Evolutionary conservation across 306 rosid species (phyloP), one percentile per base, ranked within the genome.

Genomic region (Urtica urens): DNA sequence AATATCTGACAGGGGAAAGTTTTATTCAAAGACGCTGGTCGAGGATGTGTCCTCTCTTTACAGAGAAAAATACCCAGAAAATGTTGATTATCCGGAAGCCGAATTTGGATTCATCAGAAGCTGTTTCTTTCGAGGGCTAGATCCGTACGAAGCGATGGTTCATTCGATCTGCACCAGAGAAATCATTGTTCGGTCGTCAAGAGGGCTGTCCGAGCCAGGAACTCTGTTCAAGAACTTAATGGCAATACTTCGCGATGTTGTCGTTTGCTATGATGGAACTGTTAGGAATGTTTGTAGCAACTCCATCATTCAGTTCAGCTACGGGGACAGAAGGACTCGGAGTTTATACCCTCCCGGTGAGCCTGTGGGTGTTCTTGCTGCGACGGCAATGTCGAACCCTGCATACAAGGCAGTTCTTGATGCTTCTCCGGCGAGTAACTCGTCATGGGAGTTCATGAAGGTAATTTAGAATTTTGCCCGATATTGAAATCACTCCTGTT

Each of bases 401-500:
- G 99, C 99, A 2, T 90, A 85, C 50, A 85, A 83, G 58, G 95
- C 96, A 23, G 99, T 90, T 49, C 95, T 90, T 59, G 99, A 90
- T 72, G 75, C 94, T 38, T 76, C 79, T 53, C 86, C 94, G 22
- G 85, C 74, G 66, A 90, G 99, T 78, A 90, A 73, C 57, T 85
- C 94, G 27, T 81, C 99, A n/a, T 90, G 95, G 99, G 92, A 78
- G 39, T 60, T 85, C 73, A 90, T 90, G 99, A 90, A 90, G 99
- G 99, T 85, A 58, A 28, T 38, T 56, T 1, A 26, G 23, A 25
- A 3, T 52, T 60, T 37, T 58, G 54, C 33, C 53, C 3, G 46
- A n/a, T n/a, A n/a, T n/a, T 55, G 46, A 14, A 27, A 35, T 46
- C 9, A 33, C 10, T 46, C 15, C 16, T 25, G 26, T 44, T 23